Base-by-base conservation (phyloP, 495 filamentous ascomycete genomes). In the Penicillium pancosmium region DNA sequence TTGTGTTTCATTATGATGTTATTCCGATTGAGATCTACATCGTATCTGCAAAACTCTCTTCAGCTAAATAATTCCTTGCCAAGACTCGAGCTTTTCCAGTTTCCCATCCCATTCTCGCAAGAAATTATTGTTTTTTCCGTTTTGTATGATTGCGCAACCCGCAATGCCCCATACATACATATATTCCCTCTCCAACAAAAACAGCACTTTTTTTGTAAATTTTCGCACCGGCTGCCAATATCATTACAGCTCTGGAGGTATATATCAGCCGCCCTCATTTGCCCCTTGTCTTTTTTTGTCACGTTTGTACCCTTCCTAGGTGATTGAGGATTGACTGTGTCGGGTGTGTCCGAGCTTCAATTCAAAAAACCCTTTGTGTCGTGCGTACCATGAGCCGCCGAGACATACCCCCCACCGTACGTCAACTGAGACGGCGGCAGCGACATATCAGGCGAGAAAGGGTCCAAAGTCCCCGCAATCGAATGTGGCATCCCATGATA, bases 381-480 rank as follows among this genome's bases (percentile, higher is more conserved):
- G 68, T 56, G 21, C 27, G 64, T 18, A 1, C 68, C 73, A 41
- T 79, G 67, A 15, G 64, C 65, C 15, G 64, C 56, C 25, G 72
- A 54, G 19, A 69, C 57, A 53, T 77, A 79, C 18, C 66, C 72
- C 12, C 64, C 48, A 6, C 58, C 57, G 48, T 79, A 79, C 41
- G 57, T 67, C 16, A 77, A 57, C 23, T 76, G 74, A 2, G 74
- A 65, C 2, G 73, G 63, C 10, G 72, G 58, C 2, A 70, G 58
- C 4, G 76, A 63, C 10, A 77, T n/a, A 18, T 78, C 74, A 3
- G 59, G 46, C 7, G 68, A 50, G 51, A 74, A 73, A 1, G 73
- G 60, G 46, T 79, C 73, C 43, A 79, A 44, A 8, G 65, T 55
- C 5, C 65, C 57, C 8, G 71, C 50, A 10, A 76, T 62, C 5